Evolutionary conservation across 495 filamentous ascomycete genomes (phyloP).

Genomic region (Penicillium argentinense): DNA sequence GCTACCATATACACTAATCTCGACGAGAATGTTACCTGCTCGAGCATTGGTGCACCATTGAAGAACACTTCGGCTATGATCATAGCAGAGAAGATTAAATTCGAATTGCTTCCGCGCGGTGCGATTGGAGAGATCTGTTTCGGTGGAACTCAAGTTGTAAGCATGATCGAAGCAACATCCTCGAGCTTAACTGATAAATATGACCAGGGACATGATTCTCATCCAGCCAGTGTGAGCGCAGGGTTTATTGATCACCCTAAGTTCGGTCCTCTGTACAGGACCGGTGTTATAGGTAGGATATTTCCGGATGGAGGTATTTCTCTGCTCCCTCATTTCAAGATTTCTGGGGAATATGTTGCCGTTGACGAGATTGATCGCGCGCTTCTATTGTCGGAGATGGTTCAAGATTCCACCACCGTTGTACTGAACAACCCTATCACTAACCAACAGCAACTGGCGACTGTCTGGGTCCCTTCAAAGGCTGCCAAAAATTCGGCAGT

Average conservation of each 20-base stretch:
- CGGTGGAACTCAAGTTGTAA: slow-evolving; percentile 73
- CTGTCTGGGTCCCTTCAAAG: slow-evolving; percentile 55
- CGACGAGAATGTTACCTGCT: slow-evolving; percentile 40
- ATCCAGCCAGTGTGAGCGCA: neutral
- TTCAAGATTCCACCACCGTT: slow-evolving; percentile 55
- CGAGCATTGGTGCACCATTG: slow-evolving; percentile 65
- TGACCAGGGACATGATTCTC: neutral
- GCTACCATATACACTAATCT: slow-evolving; percentile 70
- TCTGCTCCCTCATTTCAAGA: slow-evolving; percentile 59
- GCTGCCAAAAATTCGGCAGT: slow-evolving; percentile 3
- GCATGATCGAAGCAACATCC: slow-evolving; percentile 3
- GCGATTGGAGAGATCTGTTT: slow-evolving; percentile 77
- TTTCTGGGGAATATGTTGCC: slow-evolving; percentile 65
- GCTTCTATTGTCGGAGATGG: slow-evolving; percentile 41
- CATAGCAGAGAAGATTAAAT: slow-evolving; percentile 38
- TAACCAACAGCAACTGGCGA: slow-evolving; percentile 47
- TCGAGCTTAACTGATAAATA: too few species aligned
- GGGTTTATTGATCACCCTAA: slow-evolving; percentile 62
- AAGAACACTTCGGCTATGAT: slow-evolving; percentile 72
- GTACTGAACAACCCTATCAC: slow-evolving; percentile 32
- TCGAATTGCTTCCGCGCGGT: slow-evolving; percentile 58
- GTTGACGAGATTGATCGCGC: slow-evolving; percentile 65
- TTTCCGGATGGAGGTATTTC: slow-evolving; percentile 66
- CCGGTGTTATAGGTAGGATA: slow-evolving; percentile 70
- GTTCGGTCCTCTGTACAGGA: slow-evolving; percentile 68